These are phyloP conservation scores for Coriaria nepalensis DNA, from an alignment of 306 rosid genomes.

Conservation along the genomic window DNA sequence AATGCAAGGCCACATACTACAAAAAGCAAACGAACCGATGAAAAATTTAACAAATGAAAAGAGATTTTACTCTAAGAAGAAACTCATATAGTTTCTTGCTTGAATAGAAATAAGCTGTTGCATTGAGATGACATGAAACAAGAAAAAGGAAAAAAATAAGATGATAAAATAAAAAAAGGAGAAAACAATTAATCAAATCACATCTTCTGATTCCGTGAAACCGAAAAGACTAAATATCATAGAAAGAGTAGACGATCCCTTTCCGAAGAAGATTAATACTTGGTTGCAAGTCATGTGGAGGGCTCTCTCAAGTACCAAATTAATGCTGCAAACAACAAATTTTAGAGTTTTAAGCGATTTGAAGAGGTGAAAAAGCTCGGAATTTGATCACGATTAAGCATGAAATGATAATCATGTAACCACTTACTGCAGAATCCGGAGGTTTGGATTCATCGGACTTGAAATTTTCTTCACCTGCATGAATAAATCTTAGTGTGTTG, in stretches of 20 bases:
- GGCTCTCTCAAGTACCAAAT: constrained; percentile 20
- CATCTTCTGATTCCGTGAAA: constrained; percentile 28
- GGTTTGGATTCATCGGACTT: constrained; percentile 72
- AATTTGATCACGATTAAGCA: too few relatives aligned
- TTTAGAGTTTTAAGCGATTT: background rate
- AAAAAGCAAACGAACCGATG: too few relatives aligned
- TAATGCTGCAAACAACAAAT: constrained; percentile 32
- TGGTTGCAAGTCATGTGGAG: constrained; percentile 14
- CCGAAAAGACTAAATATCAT: constrained; percentile 21
- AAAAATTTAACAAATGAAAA: too few relatives aligned
- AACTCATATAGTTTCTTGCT: too few relatives aligned
- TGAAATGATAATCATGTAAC: background rate
- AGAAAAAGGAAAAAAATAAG: constrained; percentile 1
- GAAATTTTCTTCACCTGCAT: constrained; percentile 65
- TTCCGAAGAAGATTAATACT: constrained; percentile 22
- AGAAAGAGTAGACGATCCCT: constrained; percentile 3
- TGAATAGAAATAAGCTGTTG: background rate
- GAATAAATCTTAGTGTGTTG: constrained; percentile 6
- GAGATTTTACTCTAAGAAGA: too few relatives aligned
- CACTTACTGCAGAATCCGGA: constrained; percentile 42
- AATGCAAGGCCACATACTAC: too few relatives aligned
- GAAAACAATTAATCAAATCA: too few relatives aligned
- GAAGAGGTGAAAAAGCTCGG: background rate
- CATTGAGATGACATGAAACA: constrained; percentile 5
- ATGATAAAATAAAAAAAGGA: too few relatives aligned